Evolutionary conservation across 1,139 yeast species (phyloP).

Genomic region (Nakaseomyces nivariensis): DNA sequence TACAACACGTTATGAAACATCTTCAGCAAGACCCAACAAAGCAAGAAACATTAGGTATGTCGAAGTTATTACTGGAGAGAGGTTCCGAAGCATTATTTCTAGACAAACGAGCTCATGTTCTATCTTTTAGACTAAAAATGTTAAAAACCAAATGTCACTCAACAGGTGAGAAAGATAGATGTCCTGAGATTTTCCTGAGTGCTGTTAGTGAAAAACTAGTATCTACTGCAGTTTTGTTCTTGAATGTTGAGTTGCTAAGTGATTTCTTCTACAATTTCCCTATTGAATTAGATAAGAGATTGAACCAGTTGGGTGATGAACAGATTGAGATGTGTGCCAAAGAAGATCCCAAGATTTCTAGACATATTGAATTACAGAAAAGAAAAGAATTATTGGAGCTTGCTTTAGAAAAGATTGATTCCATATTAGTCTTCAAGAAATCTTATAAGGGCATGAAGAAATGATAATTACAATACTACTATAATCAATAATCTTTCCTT

Average conservation of each 20-base stretch:
- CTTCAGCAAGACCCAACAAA: constrained; percentile 44
- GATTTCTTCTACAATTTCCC: constrained; percentile 97
- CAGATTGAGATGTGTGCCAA: constrained; percentile 86
- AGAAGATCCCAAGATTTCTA: constrained; percentile 84
- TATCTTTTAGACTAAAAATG: constrained; percentile 67
- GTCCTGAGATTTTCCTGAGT: constrained; percentile 90
- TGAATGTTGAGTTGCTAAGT: constrained; percentile 86
- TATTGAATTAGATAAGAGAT: constrained; percentile 71
- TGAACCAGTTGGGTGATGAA: constrained; percentile 58
- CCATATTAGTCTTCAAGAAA: constrained; percentile 49
- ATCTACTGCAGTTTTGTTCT: constrained; percentile 82
- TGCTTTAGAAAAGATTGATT: constrained; percentile 79
- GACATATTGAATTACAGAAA: constrained; percentile 88
- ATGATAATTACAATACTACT: not conserved
- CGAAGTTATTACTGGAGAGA: constrained; percentile 54
- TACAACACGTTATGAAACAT: constrained; percentile 73
- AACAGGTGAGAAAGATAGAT: constrained; percentile 74
- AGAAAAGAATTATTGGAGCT: constrained; percentile 79
- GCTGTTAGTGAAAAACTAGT: constrained; percentile 88
- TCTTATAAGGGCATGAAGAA: constrained; percentile 21
- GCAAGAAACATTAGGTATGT: constrained; percentile 63
- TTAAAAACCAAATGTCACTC: constrained; percentile 67
- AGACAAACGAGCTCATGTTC: constrained; percentile 60
- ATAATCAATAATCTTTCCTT: not conserved
- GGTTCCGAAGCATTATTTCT: constrained; percentile 85